Evolutionary conservation across 1,139 yeast species (phyloP), one percentile per base, ranked within the genome.

Genomic region (Debaryomyces coudertii): DNA sequence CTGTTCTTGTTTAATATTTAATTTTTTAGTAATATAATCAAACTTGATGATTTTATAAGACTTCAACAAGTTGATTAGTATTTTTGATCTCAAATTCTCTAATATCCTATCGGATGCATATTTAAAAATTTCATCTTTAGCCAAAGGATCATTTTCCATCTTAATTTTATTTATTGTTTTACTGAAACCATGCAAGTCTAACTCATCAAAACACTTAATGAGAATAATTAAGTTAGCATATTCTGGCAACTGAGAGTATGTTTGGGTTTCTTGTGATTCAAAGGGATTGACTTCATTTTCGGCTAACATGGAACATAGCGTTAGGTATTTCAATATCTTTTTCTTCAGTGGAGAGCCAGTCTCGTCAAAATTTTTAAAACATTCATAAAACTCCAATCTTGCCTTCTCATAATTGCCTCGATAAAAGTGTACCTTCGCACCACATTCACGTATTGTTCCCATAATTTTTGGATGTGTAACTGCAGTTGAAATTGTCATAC

Each of bases 321-420:
- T 82, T 51, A 84, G 74, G 61, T 83, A 85, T 52, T 82, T 81
- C 51, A 88, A 70, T 4, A 83, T 79, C 28, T 77, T 70, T 48
- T 88, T 76, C 50, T 75, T 74, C 41, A 70, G 70, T 16, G 71
- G 63, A 46, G 87, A 82, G 1, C 95, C 95, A 23, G 89, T 85
- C 63, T 87, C 95, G 61, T 88, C 95, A 61, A 82, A 87, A 52
- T 79, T 83, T 55, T 85, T 84, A 63, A 88, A 88, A 44, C 88
- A 76, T 54, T 85, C 90, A 58, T 85, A 86, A 55, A 86, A 85
- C 50, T 80, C 85, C 39, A 75, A 69, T 30, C 87, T 75, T 0
- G 95, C 90, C 43, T 66, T 65, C 39, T 78, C 82, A 71, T 78
- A 88, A 51, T 82, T 79, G 12, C 77, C 75, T 42, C 81, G 76